A percentile compares a stretch with the other conserved stretches of the same genome.
Conservation (phyloP, 176 grass and related monocot genomes). For the Rhynchospora tenuis region DNA sequence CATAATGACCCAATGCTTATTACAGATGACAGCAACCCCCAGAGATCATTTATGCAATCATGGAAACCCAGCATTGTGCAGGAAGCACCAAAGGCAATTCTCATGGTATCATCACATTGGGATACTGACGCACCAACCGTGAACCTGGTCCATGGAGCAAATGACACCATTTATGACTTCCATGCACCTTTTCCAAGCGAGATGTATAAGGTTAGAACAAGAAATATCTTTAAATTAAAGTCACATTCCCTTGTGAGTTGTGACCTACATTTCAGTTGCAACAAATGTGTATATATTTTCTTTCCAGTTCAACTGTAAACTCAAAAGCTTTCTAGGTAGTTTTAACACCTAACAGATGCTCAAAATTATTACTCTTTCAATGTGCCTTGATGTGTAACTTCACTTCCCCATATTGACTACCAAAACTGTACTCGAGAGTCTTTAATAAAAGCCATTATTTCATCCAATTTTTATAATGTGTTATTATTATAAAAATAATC, state of each 20-base stretch:
- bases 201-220: conserved; percentile 59
- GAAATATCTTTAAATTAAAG: background rate
- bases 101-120: conserved; percentile 75
- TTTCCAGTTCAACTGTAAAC: background rate
- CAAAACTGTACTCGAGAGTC: too few relatives aligned
- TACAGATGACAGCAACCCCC: conserved; percentile 13
- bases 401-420: background rate
- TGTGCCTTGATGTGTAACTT: background rate
- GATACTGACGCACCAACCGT: conserved; percentile 49
- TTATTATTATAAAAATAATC: background rate
- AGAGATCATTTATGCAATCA: conserved; percentile 19
- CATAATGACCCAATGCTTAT: conserved; percentile 18
- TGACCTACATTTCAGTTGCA: background rate
- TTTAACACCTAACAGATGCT: background rate
- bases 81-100: conserved; percentile 47
- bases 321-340: background rate
- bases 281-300: background rate
- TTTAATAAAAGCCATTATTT: background rate
- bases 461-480: background rate
- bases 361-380: background rate
- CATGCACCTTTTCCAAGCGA: conserved; percentile 41
- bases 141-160: conserved; percentile 39
- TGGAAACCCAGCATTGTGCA: conserved; percentile 16
- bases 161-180: conserved; percentile 69
- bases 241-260: background rate